Evolutionary conservation across 2,329 filamentous ascomycete genomes (phyloP), one percentile per base, ranked within the genome.

Genomic region (Didymosphaeria variabile): DNA sequence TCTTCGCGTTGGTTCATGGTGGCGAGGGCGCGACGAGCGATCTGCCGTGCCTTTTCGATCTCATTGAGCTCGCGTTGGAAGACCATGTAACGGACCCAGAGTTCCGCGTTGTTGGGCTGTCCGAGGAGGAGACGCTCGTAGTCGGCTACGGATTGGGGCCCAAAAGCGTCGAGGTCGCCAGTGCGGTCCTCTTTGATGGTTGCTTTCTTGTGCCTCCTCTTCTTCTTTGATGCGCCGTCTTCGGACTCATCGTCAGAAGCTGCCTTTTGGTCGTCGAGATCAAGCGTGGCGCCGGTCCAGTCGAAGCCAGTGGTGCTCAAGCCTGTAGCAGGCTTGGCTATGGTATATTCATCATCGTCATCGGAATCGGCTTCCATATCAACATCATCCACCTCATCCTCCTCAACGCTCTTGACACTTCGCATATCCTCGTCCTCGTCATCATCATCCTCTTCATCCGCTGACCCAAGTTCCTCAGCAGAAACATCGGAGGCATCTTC

Each of bases 61-160:
- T 99, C 95, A 74, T 92, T 92, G 55, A 97, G 87, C 75, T 97
- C 91, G 78, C 97, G 90, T 80, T 98, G 93, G 86, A 97, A 97
- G n/a, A 94, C 93, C 93, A 99, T 98, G 81, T 99, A 99, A 67
- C 92, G 88, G 57, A 97, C 92, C 95, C 95, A 99, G 31, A 98
- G 86, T 63, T 90, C 85, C 0, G 94, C 96, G n/a, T 92, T 94
- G 80, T 98, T 93, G 2, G 95, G 93, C 76, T 97, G 91, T 58
- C 93, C 92, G 23, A 99, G 87, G 45, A 99, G 87, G 26, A 97
- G 88, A 68, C 95, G 90, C 81, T 99, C 96, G 77, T 93, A 99
- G 79, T 99, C 96, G 64, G 91, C 92, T 17, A 92, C 87, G 1
- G 92, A 94, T 76, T 96, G 93, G 2, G 95, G 95, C 0, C 94